Evolutionary conservation across 805 yeast species (phyloP), one percentile per base, ranked within the genome.

Genomic region (Schwanniomyces occidentalis): DNA sequence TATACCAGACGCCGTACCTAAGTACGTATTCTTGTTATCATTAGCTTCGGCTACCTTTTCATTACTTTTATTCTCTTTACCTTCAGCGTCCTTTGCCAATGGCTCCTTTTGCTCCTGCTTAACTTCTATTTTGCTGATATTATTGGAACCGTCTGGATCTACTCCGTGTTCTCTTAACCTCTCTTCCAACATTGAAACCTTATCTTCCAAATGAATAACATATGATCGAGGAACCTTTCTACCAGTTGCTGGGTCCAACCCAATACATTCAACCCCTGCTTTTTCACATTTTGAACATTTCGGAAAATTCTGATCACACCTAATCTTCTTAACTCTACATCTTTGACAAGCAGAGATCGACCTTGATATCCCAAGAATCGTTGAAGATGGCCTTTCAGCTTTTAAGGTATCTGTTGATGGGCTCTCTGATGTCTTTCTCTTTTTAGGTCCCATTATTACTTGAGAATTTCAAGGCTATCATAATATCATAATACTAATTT

Each of bases 201-300:
- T 63, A 37, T 78, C 80, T 52, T 88, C 96, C 38, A 88, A 62
- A 46, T 80, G 82, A 14, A 78, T 72, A 3, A 87, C 76, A 51
- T 85, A 84, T 2, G 88, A 83, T 24, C 97, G 64, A 0, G 96
- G 95, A 1, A 88, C 78, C 45, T 84, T 88, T 35, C 95, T 67
- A 0, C 95, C 95, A 0, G 96, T 86, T 5, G 89, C 87, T 0
- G 95, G 89, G 54, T 90, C 96, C 3, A 85, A 58, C 0, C 95
- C 87, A 4, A 87, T 79, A 60, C 97, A 89, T 5, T 84, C 85
- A 2, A 66, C 82, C 5, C 78, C 75, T 8, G 85, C 82, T 49
- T 78, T 76, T 27, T 57, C 65, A 53, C 90, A 82, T 22, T 71
- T 69, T n/a, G 73, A 55, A 50, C 90, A 82, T 36, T 73, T 69